phyloP scores from a whole-genome alignment of 352 stramenopile genomes.

The Phytophthora ramorum region DNA sequence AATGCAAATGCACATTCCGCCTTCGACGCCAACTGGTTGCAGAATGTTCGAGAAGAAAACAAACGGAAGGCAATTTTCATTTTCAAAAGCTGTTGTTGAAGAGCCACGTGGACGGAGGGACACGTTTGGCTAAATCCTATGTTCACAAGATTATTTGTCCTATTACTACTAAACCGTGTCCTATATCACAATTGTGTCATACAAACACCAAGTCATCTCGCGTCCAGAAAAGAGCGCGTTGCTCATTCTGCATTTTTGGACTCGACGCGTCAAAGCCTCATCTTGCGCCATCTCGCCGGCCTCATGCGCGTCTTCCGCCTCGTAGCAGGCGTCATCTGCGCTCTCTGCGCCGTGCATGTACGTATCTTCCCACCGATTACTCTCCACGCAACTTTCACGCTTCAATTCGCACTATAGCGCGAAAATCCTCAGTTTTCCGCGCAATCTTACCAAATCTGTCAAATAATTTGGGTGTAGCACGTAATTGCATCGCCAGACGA shows the following conservation, averaged over 20 bases:
- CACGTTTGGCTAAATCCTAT: neutral
- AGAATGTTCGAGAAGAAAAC: neutral
- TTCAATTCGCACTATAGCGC: constrained; percentile 5
- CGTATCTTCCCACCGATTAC: neutral
- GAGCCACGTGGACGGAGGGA: constrained; percentile 1
- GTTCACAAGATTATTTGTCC: neutral
- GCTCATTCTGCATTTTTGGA: constrained; percentile 22
- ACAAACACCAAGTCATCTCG: constrained; percentile 15
- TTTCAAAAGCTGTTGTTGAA: neutral
- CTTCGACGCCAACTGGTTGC: neutral
- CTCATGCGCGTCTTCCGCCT: constrained; percentile 41
- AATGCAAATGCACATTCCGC: neutral
- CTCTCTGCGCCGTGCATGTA: constrained; percentile 28
- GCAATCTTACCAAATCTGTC: neutral
- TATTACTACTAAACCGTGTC: neutral
- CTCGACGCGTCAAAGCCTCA: constrained; percentile 11
- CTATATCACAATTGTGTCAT: neutral
- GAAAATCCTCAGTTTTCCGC: constrained; percentile 9
- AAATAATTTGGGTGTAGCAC: constrained; percentile 27
- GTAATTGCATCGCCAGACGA: constrained; percentile 44
- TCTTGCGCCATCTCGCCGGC: neutral
- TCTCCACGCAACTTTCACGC: neutral
- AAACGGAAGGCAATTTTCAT: neutral
- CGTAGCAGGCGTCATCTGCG: constrained; percentile 31
- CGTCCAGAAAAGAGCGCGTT: neutral